These are phyloP conservation scores for Chenopodium quinoa DNA, from an alignment of 148 eudicot genomes.

Conservation along the genomic window DNA sequence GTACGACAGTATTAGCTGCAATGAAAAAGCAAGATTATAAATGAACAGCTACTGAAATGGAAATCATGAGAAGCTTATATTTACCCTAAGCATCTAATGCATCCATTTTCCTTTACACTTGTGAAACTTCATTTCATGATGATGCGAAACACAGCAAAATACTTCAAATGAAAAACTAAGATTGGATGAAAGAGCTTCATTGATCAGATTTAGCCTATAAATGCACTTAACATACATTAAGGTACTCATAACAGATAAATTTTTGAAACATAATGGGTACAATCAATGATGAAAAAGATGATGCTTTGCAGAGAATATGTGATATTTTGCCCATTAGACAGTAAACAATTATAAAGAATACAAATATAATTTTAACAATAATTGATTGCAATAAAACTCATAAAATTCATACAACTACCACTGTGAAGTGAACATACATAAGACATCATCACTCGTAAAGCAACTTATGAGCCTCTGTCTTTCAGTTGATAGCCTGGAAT, in stretches of 20 bases:
- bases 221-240: background rate
- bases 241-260: background rate
- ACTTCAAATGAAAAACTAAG: background rate
- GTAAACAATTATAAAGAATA: background rate
- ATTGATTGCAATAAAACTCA: background rate
- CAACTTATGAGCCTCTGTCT: constrained; percentile 79
- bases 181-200: background rate
- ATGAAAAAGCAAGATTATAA: background rate
- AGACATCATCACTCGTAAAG: constrained; percentile 66
- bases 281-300: background rate
- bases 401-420: constrained; percentile 10
- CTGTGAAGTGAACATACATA: constrained; percentile 58
- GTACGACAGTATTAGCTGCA: background rate
- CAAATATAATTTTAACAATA: background rate
- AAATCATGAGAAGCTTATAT: background rate
- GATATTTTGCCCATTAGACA: background rate
- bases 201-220: background rate
- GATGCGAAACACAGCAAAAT: background rate
- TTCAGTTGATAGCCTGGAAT: constrained; percentile 83
- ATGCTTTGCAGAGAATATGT: background rate
- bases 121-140: background rate
- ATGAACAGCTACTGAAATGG: background rate
- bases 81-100: background rate
- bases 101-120: background rate
- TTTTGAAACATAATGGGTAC: background rate